These are phyloP conservation scores for Hirsutella rhossiliensis DNA, from an alignment of 2,329 filamentous ascomycete species.

Conservation along the genomic window DNA sequence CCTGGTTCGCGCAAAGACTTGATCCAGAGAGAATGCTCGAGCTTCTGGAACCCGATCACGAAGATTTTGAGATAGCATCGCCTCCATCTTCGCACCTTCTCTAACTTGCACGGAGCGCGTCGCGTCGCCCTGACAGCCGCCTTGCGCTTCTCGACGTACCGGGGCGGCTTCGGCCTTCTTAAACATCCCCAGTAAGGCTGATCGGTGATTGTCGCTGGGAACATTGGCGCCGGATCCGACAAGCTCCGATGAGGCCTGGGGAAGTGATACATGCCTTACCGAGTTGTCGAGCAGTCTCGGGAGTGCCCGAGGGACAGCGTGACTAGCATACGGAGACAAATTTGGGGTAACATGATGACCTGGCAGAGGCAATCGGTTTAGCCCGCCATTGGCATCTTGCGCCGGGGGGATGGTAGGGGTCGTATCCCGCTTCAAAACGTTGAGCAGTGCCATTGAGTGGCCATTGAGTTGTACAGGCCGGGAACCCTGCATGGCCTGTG, in stretches of 20 bases:
- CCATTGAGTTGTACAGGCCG: slow-evolving; percentile 21
- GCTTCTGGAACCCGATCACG: neutral
- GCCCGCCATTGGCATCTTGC: neutral
- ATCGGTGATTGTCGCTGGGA: slow-evolving; percentile 26
- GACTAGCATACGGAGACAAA: neutral
- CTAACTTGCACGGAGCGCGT: neutral
- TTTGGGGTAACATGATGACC: neutral
- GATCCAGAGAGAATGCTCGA: slow-evolving; percentile 8
- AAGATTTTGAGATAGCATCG: neutral
- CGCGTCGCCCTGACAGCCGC: neutral
- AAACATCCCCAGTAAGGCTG: slow-evolving; percentile 41
- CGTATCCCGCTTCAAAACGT: slow-evolving; percentile 27
- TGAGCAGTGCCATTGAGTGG: slow-evolving; percentile 30
- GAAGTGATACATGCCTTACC: neutral
- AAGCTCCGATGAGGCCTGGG: slow-evolving; percentile 14
- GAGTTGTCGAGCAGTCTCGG: neutral
- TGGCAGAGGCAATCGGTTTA: neutral
- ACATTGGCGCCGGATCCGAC: slow-evolving; percentile 13
- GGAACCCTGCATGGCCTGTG: slow-evolving; percentile 1
- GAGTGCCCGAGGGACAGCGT: neutral
- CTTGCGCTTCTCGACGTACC: neutral
- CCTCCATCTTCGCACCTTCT: neutral
- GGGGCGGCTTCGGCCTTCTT: slow-evolving; percentile 23
- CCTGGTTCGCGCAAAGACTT: slow-evolving; percentile 9
- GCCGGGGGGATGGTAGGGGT: slow-evolving; percentile 1